Evolutionary conservation across 1,139 yeast genomes (phyloP), one percentile per base, ranked within the genome.

Genomic region (Zygoascus meyerae): DNA sequence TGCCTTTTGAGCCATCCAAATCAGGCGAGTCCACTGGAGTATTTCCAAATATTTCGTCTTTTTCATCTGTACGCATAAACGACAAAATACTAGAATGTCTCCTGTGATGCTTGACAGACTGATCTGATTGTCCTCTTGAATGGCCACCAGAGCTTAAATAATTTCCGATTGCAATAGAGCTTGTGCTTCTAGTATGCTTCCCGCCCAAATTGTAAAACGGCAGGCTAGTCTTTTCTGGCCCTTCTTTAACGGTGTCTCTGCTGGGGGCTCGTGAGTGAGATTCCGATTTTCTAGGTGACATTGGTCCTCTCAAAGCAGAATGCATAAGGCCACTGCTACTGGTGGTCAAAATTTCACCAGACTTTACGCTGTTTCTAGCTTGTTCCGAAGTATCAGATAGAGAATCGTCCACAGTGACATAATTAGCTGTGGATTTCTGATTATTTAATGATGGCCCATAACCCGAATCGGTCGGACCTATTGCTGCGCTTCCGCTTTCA

Each of bases 31-130:
- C 40, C 10, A 21, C 39, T 8, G 12, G 30, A 17, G 29, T 10
- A 4, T 29, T 11, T 18, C 34, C 43, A 26, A 32, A 33, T 31
- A 40, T 17, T 8, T 32, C 43, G 7, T 40, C 43, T 4, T 17
- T 28, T 26, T 40, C 41, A 32, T 35, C 47, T 12, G 39, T 40
- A 39, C 52, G 44, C 46, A 50, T 35, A 37, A 52, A 48, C 8
- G 55, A 51, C 51, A 54, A 33, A 6, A 54, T 52, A 32, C 53
- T 48, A 2, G 57, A 54, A 36, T 54, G 57, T 15, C 57, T 49
- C 5, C 57, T 50, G 35, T 54, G 57, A 5, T 47, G 44, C 39
- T 46, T 50, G 26, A 31, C 48, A 30, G 32, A 35, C 10, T 34
- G n/a, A 21, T 36, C 36, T 4, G 43, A 40, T 3, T 15, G 26